Evolutionary conservation across 139 green algal genomes (phyloP).

Genomic region (Picochlorum sp.): DNA sequence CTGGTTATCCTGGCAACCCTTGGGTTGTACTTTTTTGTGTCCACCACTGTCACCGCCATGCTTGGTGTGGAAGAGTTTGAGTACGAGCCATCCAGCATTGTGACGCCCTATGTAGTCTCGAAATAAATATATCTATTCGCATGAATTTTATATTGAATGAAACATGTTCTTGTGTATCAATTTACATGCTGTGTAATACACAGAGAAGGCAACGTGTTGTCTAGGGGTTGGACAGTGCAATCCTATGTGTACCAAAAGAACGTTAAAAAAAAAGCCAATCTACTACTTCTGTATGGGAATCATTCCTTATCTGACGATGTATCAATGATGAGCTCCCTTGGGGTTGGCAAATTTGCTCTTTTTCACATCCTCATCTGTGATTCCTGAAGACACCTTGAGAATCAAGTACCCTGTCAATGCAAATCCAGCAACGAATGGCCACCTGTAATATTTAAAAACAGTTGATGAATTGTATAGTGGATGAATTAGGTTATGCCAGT

Average conservation of each 20-base stretch:
- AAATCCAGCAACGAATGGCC: constrained; percentile 43
- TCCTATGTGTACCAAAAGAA: no score
- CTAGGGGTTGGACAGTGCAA: no score
- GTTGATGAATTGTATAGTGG: not conserved
- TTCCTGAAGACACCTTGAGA: constrained; percentile 21
- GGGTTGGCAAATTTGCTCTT: constrained; percentile 37
- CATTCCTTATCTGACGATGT: no score
- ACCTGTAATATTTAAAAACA: constrained; percentile 20
- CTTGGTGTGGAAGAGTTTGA: constrained; percentile 49
- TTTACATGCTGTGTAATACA: no score
- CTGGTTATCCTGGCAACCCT: constrained; percentile 36
- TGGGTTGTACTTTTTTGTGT: constrained; percentile 35
- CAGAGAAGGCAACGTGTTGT: no score
- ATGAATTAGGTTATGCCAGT: not conserved
- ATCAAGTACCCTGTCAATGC: constrained; percentile 24
- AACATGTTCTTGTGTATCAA: no score
- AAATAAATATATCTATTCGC: no score
- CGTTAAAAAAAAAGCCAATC: no score
- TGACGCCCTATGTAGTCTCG: constrained; percentile 11
- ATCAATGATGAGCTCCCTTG: constrained; percentile 14
- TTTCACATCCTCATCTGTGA: constrained; percentile 24
- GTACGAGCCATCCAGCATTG: constrained; percentile 33
- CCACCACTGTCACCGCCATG: constrained; percentile 57
- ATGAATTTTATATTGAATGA: no score
- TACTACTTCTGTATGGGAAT: no score